Evolutionary conservation across 23 red algal genomes (phyloP).

Genomic region (Gracilaria caudata): DNA sequence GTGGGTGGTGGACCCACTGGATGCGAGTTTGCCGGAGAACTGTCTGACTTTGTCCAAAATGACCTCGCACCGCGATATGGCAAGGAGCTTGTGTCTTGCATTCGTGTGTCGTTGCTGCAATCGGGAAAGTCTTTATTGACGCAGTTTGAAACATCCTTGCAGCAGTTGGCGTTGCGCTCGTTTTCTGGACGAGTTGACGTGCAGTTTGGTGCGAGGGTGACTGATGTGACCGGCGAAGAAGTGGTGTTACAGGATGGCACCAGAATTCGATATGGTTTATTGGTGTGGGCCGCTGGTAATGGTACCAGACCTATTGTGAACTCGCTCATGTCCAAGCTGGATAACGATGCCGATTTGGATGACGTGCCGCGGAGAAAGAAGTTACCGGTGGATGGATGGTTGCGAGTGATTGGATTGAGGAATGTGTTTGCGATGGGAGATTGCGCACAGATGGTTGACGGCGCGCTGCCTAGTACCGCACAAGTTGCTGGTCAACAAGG

Average conservation of each 20-base stretch:
- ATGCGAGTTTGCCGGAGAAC: conserved; percentile 94
- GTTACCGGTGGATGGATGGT: conserved; percentile 80
- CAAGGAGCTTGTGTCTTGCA: conserved; percentile 33
- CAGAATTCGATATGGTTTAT: conserved; percentile 77
- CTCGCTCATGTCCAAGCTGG: conserved; percentile 22
- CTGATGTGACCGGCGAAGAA: conserved; percentile 32
- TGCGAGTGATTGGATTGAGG: conserved; percentile 76
- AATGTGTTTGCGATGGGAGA: conserved; percentile 92
- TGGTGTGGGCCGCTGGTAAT: conserved; percentile 93
- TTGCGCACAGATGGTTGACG: conserved; percentile 78
- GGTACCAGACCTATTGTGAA: conserved; percentile 73
- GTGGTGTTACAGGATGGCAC: conserved; percentile 68
- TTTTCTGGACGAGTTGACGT: conserved; percentile 76
- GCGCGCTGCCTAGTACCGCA: conserved; percentile 86
- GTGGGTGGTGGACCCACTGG: conserved; percentile 89
- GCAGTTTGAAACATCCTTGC: conserved; percentile 91
- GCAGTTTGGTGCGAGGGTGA: conserved; percentile 70
- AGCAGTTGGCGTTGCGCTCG: conserved; percentile 77
- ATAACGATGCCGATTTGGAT: conserved; percentile 18
- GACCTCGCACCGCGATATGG: conserved; percentile 81
- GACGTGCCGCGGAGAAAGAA: conserved; percentile 35
- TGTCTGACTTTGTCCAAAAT: conserved; percentile 90
- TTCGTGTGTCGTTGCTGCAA: conserved; percentile 85
- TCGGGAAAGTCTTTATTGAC: conserved; percentile 74
- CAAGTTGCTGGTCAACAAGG: conserved; percentile 98